A percentile compares a stretch with the other conserved stretches of the same genome.
phyloP scores from a whole-genome alignment of 495 filamentous ascomycete genomes.

The Aspergillus nanangensis region DNA sequence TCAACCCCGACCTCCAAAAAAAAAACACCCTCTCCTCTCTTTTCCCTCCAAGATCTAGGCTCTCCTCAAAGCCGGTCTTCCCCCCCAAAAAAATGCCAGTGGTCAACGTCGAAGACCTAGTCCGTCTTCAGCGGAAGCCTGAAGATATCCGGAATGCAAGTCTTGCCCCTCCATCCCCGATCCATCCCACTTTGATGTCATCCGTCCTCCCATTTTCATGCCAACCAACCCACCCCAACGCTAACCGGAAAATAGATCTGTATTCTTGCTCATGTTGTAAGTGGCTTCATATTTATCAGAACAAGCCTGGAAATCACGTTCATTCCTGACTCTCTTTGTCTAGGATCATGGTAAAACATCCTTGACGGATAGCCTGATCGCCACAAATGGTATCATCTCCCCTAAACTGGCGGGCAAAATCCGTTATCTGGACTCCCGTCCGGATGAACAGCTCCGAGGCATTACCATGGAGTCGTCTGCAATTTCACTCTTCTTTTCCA shows the following conservation, averaged over 20 bases:
- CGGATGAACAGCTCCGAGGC: conserved; percentile 93
- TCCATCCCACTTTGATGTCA: conserved; percentile 31
- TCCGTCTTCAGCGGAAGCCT: conserved; percentile 75
- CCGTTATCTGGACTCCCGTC: conserved; percentile 92
- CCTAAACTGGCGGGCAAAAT: conserved; percentile 97
- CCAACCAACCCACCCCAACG: conserved; percentile 11
- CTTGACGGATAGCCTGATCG: conserved; percentile 90
- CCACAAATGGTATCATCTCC: conserved; percentile 99
- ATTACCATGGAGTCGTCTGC: conserved; percentile 99
- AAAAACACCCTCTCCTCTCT: too few species aligned
- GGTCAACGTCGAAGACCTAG: conserved; percentile 80
- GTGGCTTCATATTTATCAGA: too few species aligned
- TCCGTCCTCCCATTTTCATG: conserved; percentile 30
- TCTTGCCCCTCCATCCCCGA: conserved; percentile 29
- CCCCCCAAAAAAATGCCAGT: conserved; percentile 77
- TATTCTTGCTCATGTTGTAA: conserved; percentile 92
- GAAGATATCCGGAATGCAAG: conserved; percentile 86
- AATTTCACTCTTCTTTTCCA: conserved; percentile 94
- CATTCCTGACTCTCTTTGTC: background rate
- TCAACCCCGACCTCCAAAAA: background rate
- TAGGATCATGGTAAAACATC: conserved; percentile 97
- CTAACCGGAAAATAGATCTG: conserved; percentile 68
- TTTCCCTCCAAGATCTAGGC: too few species aligned
- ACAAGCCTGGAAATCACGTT: too few species aligned
- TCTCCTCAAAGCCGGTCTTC: too few species aligned